phyloP scores from a whole-genome alignment of 805 yeast genomes.

The Millerozyma acaciae region DNA sequence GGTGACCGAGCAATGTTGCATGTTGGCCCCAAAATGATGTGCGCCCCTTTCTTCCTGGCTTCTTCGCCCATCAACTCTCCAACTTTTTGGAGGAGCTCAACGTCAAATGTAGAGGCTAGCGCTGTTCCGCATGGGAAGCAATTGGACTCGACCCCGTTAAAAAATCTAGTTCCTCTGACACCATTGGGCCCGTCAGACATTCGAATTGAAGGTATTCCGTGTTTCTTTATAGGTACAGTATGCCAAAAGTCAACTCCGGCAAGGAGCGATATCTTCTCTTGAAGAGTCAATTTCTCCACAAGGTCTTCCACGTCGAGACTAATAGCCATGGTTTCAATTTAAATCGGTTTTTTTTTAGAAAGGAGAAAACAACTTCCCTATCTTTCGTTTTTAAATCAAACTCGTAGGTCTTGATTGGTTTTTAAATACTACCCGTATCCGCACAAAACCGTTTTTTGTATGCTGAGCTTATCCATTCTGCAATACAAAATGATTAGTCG shows the following conservation, averaged over 20 bases:
- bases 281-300: slow-evolving; percentile 27
- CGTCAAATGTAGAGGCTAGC: slow-evolving; percentile 54
- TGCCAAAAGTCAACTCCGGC: slow-evolving; percentile 50
- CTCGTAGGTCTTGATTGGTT: too few relatives aligned
- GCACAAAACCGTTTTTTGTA: too few relatives aligned
- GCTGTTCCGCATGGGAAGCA: slow-evolving; percentile 63
- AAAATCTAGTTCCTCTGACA: slow-evolving; percentile 54
- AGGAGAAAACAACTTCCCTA: too few relatives aligned
- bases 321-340: too few relatives aligned
- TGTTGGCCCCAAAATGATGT: slow-evolving; percentile 35
- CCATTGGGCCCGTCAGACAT: slow-evolving; percentile 63
- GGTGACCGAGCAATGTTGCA: slow-evolving; percentile 55
- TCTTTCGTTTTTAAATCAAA: too few relatives aligned
- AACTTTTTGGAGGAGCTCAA: slow-evolving; percentile 43
- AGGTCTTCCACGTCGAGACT: slow-evolving; percentile 30
- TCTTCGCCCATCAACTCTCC: slow-evolving; percentile 54
- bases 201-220: slow-evolving; percentile 46
- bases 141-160: slow-evolving; percentile 50
- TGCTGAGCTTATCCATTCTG: too few relatives aligned
- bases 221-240: slow-evolving; percentile 37
- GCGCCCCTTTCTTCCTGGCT: slow-evolving; percentile 51
- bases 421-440: too few relatives aligned
- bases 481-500: too few relatives aligned
- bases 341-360: too few relatives aligned
- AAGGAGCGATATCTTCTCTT: slow-evolving; percentile 33